Conservation (phyloP, 2,329 filamentous ascomycete species). For the Parafenestella ontariensis region DNA sequence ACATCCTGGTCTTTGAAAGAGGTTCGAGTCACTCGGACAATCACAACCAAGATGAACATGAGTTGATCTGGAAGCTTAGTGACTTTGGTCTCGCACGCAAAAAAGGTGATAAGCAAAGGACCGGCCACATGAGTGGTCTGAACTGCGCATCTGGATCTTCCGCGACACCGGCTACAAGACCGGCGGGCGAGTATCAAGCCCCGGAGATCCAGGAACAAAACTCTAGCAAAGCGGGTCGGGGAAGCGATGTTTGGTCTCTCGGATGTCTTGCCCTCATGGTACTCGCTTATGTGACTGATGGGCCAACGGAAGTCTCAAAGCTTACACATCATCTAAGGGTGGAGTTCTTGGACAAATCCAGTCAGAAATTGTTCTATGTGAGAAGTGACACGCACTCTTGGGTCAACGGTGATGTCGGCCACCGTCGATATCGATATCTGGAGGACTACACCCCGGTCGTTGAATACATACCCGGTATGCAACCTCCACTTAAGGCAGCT, state of each 20-base stretch:
- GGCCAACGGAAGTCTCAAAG: no score
- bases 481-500: no score
- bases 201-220: constrained; percentile 1
- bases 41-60: not conserved
- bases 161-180: not conserved
- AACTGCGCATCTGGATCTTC: not conserved
- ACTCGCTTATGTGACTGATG: no score
- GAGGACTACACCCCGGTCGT: no score
- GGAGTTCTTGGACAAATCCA: no score
- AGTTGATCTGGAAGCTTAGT: not conserved
- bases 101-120: not conserved
- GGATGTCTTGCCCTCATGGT: constrained; percentile 1
- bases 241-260: constrained; percentile 7
- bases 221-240: not conserved
- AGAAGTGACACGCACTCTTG: no score
- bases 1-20: constrained; percentile 4
- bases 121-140: not conserved
- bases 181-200: not conserved
- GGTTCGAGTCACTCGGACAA: not conserved
- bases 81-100: constrained; percentile 3
- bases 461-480: no score
- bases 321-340: no score
- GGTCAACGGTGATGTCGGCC: no score
- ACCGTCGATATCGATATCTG: no score
- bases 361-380: no score